Evolutionary conservation across 768 basidiomycete genomes (phyloP).

Genomic region (Strobilomyces confusus): DNA sequence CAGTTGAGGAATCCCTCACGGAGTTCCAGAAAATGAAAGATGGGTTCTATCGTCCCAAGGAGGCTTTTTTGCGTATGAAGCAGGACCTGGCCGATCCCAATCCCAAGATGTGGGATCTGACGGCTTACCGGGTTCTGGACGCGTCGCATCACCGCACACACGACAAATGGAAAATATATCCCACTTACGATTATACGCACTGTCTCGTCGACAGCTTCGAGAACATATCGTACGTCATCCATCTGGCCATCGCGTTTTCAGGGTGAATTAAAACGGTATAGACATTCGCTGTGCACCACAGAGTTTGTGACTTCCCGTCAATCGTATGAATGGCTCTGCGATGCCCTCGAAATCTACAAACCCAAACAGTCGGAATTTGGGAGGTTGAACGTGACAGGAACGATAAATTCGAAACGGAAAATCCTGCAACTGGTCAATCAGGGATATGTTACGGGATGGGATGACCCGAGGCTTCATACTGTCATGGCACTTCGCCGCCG

Average conservation of each 20-base stretch:
- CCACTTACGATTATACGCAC: constrained; percentile 98
- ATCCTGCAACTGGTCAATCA: constrained; percentile 84
- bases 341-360: constrained; percentile 95
- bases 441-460: constrained; percentile 87
- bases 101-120: constrained; percentile 99
- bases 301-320: constrained; percentile 95
- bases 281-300: constrained; percentile 94
- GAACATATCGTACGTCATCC: constrained; percentile 85
- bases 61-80: constrained; percentile 95
- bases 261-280: constrained; percentile 27
- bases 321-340: constrained; percentile 99
- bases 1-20: constrained; percentile 77
- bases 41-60: constrained; percentile 86
- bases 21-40: constrained; percentile 93
- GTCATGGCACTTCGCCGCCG: constrained; percentile 93
- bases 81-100: constrained; percentile 90
- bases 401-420: constrained; percentile 96
- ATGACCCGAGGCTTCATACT: constrained; percentile 96
- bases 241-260: not conserved
- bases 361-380: constrained; percentile 97
- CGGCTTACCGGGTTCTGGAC: constrained; percentile 90
- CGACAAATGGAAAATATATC: constrained; percentile 95
- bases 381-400: constrained; percentile 87
- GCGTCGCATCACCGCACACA: constrained; percentile 91
- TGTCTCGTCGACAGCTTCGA: constrained; percentile 98